Evolutionary conservation across 2,329 filamentous ascomycete species (phyloP), one percentile per base, ranked within the genome.

Genomic region (Ilyonectria destructans): DNA sequence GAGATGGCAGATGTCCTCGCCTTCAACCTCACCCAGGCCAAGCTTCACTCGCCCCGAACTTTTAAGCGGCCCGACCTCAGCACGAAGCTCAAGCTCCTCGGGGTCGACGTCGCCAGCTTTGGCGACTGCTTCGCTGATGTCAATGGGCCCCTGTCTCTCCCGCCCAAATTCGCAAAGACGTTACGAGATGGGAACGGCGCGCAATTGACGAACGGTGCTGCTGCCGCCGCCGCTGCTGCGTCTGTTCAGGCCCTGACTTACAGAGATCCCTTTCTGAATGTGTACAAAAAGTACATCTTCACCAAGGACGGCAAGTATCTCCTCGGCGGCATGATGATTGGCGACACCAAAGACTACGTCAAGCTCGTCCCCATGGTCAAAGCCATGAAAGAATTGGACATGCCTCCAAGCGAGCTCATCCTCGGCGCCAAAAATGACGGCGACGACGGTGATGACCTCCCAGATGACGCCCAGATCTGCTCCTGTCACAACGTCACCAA

Each of bases 271-370:
- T 97, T 97, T 78, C 88, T 91, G 63, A 91, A 94, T 55, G 90
- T 97, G 1, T 97, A 97, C 84, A 97, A 97, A 81, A 97, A 97
- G 78, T 97, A 96, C 80, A 84, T 97, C 12, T 97, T 97, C 77
- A 97, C 95, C 0, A 85, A 91, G 77, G 95, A 97, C 77, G 95
- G 95, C 29, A 97, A 97, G 79, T 96, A 96, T 75, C 85, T 97
- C 1, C 88, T 97, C 0, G 95, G 95, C n/a, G 95, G 95, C 4
- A 97, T 97, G 94, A 97, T 97, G 94, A 96, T 97, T 69, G 95
- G 95, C 45, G 95, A 97, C 76, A 97, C 94, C 0, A 92, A 89
- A 70, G 95, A 97, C 82, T 97, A 97, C 77, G 89, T 97, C 82
- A 97, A 96, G 80, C 83, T 97, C 23, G 93, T 97, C 1, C 92